These are phyloP conservation scores for Globisporangium echinulatum DNA, from an alignment of 352 stramenopile genomes.

Conservation along the genomic window DNA sequence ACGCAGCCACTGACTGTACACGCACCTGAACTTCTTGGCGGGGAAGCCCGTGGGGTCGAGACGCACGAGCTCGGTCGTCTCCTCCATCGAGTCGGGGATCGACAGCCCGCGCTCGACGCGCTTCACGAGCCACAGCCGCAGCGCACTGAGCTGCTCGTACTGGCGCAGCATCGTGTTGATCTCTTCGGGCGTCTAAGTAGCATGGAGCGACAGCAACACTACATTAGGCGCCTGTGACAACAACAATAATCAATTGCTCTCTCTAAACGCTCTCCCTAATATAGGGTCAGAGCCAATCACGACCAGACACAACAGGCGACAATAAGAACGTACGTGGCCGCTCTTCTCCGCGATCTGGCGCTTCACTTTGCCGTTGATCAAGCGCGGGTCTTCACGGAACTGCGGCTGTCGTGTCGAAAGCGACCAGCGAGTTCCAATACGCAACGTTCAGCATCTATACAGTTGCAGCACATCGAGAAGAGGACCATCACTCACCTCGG, in stretches of 20 bases:
- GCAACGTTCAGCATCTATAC: no score
- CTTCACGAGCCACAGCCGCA: constrained; percentile 77
- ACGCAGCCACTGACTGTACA: not conserved
- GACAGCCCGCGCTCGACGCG: constrained; percentile 67
- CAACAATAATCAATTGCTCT: not conserved
- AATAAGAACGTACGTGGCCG: constrained; percentile 40
- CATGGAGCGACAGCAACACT: no score
- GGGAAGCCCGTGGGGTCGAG: constrained; percentile 83
- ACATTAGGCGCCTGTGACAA: not conserved
- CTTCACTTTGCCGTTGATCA: constrained; percentile 85
- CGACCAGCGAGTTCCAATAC: not conserved
- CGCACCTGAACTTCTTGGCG: constrained; percentile 73
- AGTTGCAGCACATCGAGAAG: not conserved
- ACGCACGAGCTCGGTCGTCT: constrained; percentile 76
- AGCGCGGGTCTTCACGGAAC: constrained; percentile 55
- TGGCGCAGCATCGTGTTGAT: constrained; percentile 85
- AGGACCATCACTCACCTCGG: constrained; percentile 32
- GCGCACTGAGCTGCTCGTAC: constrained; percentile 72
- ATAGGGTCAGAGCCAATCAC: not conserved
- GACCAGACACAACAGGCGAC: no score
- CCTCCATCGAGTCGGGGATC: constrained; percentile 68
- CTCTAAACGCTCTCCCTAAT: not conserved
- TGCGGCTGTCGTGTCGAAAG: constrained; percentile 30
- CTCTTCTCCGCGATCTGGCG: constrained; percentile 76
- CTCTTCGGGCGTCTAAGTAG: constrained; percentile 56